phyloP scores from a whole-genome alignment of 345 rosid species.

The Gossypium longicalyx region DNA sequence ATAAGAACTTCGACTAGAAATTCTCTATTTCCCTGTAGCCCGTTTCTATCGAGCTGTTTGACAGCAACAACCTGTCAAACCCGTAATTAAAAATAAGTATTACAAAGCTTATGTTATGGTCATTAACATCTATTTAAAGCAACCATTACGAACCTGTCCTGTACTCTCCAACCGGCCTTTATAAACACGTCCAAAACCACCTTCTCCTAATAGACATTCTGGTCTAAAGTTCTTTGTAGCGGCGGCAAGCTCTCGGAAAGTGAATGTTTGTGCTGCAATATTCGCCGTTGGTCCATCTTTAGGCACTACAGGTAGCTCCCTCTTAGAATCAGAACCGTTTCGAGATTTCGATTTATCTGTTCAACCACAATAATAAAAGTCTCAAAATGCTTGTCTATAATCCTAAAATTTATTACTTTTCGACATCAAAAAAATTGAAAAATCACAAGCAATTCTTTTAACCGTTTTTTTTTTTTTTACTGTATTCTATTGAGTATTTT shows the following conservation, averaged over 20 bases:
- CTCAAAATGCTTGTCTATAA: not conserved
- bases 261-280: slow-evolving; percentile 94
- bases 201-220: slow-evolving; percentile 89
- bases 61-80: slow-evolving; percentile 76
- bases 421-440: not conserved
- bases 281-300: slow-evolving; percentile 58
- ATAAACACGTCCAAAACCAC: slow-evolving; percentile 94
- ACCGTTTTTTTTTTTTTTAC: slow-evolving; percentile 3
- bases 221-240: slow-evolving; percentile 79
- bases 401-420: not conserved
- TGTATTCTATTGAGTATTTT: slow-evolving; percentile 13
- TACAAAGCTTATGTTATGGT: not conserved
- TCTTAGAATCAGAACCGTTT: slow-evolving; percentile 56
- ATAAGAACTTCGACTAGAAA: slow-evolving; percentile 96
- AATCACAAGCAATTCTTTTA: not conserved
- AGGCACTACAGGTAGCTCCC: slow-evolving; percentile 48
- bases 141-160: slow-evolving; percentile 59
- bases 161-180: slow-evolving; percentile 85
- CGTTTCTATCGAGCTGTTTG: slow-evolving; percentile 87
- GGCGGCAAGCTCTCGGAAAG: slow-evolving; percentile 81
- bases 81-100: not conserved
- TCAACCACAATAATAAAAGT: not conserved
- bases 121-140: slow-evolving; percentile 5
- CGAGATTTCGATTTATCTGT: slow-evolving; percentile 75
- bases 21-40: slow-evolving; percentile 97